Evolutionary conservation across 176 grass and related monocot species (phyloP).

Genomic region (Juncus inflexus): DNA sequence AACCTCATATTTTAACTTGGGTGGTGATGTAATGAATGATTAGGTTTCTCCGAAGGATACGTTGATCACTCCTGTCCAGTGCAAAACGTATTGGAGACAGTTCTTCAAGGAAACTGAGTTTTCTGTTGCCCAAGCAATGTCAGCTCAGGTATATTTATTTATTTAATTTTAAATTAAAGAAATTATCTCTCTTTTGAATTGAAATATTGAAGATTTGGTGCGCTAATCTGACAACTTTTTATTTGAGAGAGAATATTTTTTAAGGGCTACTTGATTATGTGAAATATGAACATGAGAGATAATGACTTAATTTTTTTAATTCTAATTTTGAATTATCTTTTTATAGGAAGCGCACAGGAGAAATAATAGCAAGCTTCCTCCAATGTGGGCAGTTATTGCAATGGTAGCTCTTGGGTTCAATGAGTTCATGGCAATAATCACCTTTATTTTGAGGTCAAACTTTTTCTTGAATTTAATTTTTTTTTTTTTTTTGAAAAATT

Average conservation of each 20-base stretch:
- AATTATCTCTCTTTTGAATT: too few relatives aligned
- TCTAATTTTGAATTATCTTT: conserved; percentile 2
- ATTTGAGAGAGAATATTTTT: not conserved
- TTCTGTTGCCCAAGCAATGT: conserved; percentile 68
- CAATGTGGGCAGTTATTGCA: conserved; percentile 65
- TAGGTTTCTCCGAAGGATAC: conserved; percentile 61
- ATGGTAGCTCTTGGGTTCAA: conserved; percentile 72
- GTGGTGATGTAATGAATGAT: conserved; percentile 18
- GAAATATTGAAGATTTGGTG: too few relatives aligned
- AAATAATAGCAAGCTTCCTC: conserved; percentile 49
- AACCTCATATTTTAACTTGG: conserved; percentile 14
- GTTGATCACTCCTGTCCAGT: conserved; percentile 74
- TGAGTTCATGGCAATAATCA: conserved; percentile 50
- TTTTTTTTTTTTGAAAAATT: conserved; percentile 2
- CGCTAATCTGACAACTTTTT: not conserved
- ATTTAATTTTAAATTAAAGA: too few relatives aligned
- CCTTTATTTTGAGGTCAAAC: conserved; percentile 69
- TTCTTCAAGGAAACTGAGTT: conserved; percentile 75
- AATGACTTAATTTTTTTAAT: not conserved
- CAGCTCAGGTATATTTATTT: conserved; percentile 49
- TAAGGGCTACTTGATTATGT: not conserved
- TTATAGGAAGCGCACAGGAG: conserved; percentile 62
- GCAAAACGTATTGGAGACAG: conserved; percentile 75
- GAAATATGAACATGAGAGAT: not conserved
- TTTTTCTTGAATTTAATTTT: conserved; percentile 24